phyloP scores from a whole-genome alignment of 495 filamentous ascomycete species.

The Penicillium fimorum region DNA sequence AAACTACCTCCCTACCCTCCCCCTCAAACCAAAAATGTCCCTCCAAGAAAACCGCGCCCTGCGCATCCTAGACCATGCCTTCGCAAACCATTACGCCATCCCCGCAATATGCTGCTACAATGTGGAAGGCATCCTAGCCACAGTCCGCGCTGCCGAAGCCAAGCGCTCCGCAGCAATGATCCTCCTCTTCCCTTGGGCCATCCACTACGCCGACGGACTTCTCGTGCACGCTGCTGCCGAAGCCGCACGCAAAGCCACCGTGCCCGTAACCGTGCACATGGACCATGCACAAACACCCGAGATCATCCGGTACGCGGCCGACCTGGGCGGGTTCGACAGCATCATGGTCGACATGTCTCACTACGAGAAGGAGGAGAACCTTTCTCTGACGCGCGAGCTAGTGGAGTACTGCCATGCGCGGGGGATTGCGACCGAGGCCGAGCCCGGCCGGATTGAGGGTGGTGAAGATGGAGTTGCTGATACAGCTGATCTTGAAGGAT shows the following conservation, averaged over 20 bases:
- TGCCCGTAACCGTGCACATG: slow-evolving; percentile 72
- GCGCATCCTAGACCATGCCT: slow-evolving; percentile 65
- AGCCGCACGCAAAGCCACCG: slow-evolving; percentile 60
- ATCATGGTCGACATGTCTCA: slow-evolving; percentile 86
- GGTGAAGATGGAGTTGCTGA: slow-evolving; percentile 81
- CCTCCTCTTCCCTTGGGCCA: slow-evolving; percentile 83
- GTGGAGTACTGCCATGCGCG: slow-evolving; percentile 68
- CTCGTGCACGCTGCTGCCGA: slow-evolving; percentile 64
- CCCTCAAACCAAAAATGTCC: slow-evolving; percentile 37
- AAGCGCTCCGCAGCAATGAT: slow-evolving; percentile 75
- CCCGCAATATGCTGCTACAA: slow-evolving; percentile 85
- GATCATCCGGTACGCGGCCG: slow-evolving; percentile 64
- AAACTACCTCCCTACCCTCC: not conserved
- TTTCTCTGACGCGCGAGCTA: slow-evolving; percentile 68
- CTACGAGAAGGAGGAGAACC: slow-evolving; percentile 79
- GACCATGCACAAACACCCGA: slow-evolving; percentile 76
- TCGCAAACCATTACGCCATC: slow-evolving; percentile 64
- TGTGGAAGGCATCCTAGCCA: slow-evolving; percentile 77
- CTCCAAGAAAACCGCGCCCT: slow-evolving; percentile 65
- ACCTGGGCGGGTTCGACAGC: slow-evolving; percentile 67
- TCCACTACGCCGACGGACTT: slow-evolving; percentile 64
- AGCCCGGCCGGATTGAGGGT: slow-evolving; percentile 79
- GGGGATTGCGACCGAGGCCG: slow-evolving; percentile 76
- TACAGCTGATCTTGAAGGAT: slow-evolving; percentile 68
- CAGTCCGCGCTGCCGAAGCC: slow-evolving; percentile 72